Conservation (phyloP, 306 rosid species). For the Pyrus pyrifolia region DNA sequence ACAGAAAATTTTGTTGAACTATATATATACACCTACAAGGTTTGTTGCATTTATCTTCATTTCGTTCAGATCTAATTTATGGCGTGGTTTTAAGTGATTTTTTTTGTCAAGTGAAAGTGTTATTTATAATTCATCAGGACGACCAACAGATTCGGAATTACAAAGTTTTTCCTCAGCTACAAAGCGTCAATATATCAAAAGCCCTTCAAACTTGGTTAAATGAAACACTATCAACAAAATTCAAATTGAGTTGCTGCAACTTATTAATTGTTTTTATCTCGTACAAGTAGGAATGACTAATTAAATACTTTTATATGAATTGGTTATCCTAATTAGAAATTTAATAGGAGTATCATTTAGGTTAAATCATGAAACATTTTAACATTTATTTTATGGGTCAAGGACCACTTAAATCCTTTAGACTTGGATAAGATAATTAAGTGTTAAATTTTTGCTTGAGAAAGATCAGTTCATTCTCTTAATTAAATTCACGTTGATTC, state of each 20-base stretch:
- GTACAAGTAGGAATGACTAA: not conserved
- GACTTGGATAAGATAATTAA: too few relatives aligned
- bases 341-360: not conserved
- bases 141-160: not conserved
- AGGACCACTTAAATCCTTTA: too few relatives aligned
- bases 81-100: not conserved
- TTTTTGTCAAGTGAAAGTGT: not conserved
- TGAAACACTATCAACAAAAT: not conserved
- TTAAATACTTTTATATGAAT: too few relatives aligned
- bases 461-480: not conserved
- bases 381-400: too few relatives aligned
- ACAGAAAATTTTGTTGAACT: not conserved
- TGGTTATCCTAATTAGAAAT: not conserved
- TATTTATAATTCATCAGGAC: not conserved
- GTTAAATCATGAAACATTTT: too few relatives aligned
- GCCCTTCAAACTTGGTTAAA: not conserved
- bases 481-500: not conserved
- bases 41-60: too few relatives aligned
- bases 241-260: not conserved
- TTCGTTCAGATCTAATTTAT: too few relatives aligned
- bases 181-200: not conserved
- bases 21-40: not conserved
- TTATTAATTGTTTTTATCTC: too few relatives aligned
- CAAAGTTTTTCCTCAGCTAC: not conserved
- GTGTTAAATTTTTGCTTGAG: not conserved